Percentiles rank a stretch among this genome's conserved stretches.
Evolutionary conservation across 305 asterid genomes (phyloP).

Genomic region (Caryopteris hybrid): DNA sequence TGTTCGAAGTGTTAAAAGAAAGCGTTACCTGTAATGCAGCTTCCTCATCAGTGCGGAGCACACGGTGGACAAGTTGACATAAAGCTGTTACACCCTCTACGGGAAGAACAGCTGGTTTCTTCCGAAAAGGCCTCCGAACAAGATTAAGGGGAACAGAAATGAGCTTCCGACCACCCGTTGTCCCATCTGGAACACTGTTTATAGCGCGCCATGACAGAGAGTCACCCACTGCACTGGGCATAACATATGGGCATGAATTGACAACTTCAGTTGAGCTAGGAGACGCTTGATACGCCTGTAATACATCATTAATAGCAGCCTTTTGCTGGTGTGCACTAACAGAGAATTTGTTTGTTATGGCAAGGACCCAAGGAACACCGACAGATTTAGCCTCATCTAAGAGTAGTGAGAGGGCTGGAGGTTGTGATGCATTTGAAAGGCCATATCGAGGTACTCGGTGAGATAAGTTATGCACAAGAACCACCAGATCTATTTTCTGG

Average conservation of each 20-base stretch:
- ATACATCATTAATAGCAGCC: constrained; percentile 61
- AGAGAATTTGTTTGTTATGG: constrained; percentile 89
- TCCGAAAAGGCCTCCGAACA: constrained; percentile 67
- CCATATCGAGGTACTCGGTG: constrained; percentile 80
- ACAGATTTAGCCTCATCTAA: constrained; percentile 91
- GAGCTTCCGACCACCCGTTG: constrained; percentile 36
- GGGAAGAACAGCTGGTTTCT: constrained; percentile 74
- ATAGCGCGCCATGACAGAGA: constrained; percentile 59
- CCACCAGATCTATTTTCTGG: constrained; percentile 82
- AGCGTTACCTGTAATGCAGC: constrained; percentile 72
- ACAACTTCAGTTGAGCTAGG: constrained; percentile 70
- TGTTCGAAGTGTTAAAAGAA: neutral
- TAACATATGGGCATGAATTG: constrained; percentile 89
- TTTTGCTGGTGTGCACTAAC: constrained; percentile 97
- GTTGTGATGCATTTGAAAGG: constrained; percentile 47
- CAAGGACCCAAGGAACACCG: constrained; percentile 95
- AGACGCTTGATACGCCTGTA: constrained; percentile 84
- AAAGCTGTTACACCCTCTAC: constrained; percentile 80
- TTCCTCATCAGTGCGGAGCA: constrained; percentile 75
- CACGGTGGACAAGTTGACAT: constrained; percentile 63
- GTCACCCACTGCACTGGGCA: constrained; percentile 63
- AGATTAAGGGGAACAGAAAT: constrained; percentile 60
- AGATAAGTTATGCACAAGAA: constrained; percentile 94
- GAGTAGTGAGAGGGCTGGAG: constrained; percentile 74
- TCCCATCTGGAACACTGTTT: constrained; percentile 33